Evolutionary conservation across 2,329 filamentous ascomycete genomes (phyloP).

Genomic region (Fusarium staphyleae): DNA sequence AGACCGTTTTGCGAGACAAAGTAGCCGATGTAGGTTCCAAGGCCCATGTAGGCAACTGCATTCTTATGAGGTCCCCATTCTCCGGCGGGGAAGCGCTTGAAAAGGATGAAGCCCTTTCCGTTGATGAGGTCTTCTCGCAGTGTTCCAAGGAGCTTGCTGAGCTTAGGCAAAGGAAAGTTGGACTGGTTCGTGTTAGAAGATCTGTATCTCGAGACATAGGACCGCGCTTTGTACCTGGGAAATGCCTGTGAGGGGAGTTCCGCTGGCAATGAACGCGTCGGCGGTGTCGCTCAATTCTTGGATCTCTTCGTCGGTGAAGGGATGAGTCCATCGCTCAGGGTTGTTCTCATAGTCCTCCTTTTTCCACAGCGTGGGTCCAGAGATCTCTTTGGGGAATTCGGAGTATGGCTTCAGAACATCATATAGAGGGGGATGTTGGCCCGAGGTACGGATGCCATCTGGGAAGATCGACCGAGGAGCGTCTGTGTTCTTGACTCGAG

Average conservation of each 20-base stretch:
- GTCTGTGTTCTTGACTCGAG: conserved; percentile 36
- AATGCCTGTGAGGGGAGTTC: conserved; percentile 75
- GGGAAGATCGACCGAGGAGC: conserved; percentile 49
- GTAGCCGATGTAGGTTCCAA: conserved; percentile 85
- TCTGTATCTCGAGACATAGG: too few relatives aligned
- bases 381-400: conserved; percentile 74
- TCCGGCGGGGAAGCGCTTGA: conserved; percentile 82
- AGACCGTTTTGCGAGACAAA: conserved; percentile 86
- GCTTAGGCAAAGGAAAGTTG: conserved; percentile 54
- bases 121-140: conserved; percentile 63
- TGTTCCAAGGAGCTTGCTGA: conserved; percentile 46
- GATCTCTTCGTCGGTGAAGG: conserved; percentile 71
- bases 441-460: conserved; percentile 63
- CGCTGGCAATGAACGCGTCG: conserved; percentile 71
- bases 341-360: conserved; percentile 68
- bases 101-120: conserved; percentile 88
- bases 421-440: conserved; percentile 76
- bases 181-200: conserved; percentile 35
- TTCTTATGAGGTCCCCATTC: conserved; percentile 81
- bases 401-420: conserved; percentile 69
- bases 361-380: conserved; percentile 76
- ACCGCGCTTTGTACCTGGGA: conserved; percentile 34
- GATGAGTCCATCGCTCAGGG: conserved; percentile 77
- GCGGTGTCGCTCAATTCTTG: conserved; percentile 70
- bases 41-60: conserved; percentile 88